Conservation (phyloP, 1,284 basidiomycete species). For the Austroboletus novae-zelandiae region DNA sequence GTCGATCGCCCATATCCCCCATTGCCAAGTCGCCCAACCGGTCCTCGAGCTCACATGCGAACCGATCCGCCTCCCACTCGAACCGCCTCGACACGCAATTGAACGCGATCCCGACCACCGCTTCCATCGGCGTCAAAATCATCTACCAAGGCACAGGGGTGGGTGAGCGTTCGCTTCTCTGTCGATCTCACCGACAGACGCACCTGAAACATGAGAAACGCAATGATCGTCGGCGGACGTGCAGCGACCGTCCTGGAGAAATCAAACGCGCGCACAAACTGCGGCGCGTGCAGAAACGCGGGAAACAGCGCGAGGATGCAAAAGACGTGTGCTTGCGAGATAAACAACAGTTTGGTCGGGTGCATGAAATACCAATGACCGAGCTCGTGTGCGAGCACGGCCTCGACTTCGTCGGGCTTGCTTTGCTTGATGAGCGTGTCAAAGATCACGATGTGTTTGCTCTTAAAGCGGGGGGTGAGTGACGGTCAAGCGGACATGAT, state of each 20-base stretch:
- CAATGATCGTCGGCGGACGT: slow-evolving; percentile 80
- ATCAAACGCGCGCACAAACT: slow-evolving; percentile 84
- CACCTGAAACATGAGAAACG: slow-evolving; percentile 85
- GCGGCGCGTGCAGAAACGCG: slow-evolving; percentile 85
- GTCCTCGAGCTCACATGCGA: slow-evolving; percentile 67
- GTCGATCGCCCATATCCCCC: slow-evolving; percentile 75
- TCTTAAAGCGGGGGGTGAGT: slow-evolving; percentile 31
- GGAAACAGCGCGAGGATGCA: slow-evolving; percentile 87
- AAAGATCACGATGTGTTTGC: slow-evolving; percentile 96
- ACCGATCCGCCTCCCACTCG: slow-evolving; percentile 89
- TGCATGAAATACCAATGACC: slow-evolving; percentile 94
- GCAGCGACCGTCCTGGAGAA: slow-evolving; percentile 70
- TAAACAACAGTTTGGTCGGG: slow-evolving; percentile 82
- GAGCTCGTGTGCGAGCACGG: slow-evolving; percentile 90
- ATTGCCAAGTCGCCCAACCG: slow-evolving; percentile 47
- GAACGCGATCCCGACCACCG: slow-evolving; percentile 72
- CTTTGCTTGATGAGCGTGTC: slow-evolving; percentile 94
- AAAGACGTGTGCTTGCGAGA: slow-evolving; percentile 87
- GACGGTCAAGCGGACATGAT: not conserved
- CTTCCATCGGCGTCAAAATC: slow-evolving; percentile 81
- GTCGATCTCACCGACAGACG: too few species aligned
- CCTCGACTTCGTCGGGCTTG: slow-evolving; percentile 86
- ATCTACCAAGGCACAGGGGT: slow-evolving; percentile 43
- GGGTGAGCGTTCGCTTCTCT: too few species aligned
- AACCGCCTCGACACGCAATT: slow-evolving; percentile 81